Evolutionary conservation across 2,329 filamentous ascomycete genomes (phyloP), one percentile per base, ranked within the genome.

Genomic region (Neurospora sp.): DNA sequence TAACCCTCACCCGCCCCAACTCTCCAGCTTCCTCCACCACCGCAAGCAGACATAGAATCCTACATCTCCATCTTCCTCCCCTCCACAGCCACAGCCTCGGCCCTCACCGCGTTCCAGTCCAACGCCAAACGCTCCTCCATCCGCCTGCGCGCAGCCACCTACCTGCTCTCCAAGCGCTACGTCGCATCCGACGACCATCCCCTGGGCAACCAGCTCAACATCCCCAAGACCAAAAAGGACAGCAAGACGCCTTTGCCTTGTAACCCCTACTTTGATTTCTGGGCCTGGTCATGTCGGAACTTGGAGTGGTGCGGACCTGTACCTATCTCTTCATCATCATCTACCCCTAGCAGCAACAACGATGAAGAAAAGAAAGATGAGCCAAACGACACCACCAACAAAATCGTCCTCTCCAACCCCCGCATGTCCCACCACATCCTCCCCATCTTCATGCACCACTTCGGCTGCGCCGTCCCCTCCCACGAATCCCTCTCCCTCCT

Each of bases 391-490:
- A 28, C 23, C 23, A 28, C 23, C 2, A 28, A 28, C 23, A n/a
- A 36, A 28, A 52, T 39, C 28, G 38, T 66, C 36, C 40, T 62
- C 13, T 6, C 52, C 52, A 62, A 62, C 52, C 23, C 68, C 13
- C 23, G 66, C 28, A 70, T 42, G 42, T 43, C 52, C 67, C 91
- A 93, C 79, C 90, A 91, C 74, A 82, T 92, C 7, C 83, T 93
- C 9, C 91, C 91, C 2, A 82, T 93, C 19, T 83, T 93, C 69
- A 93, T 93, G 84, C 91, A 93, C 80, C 91, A 93, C 79, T 93
- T 93, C 78, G 90, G 90, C 68, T 93, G 91, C 79, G 86, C 87
- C 1, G 88, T 88, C 23, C 91, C 91, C 0, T 87, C 86, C 10
- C 90, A 90, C 78, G 89, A 92, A 74, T 83, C 86, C 1, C 80